phyloP scores from a whole-genome alignment of 1,139 yeast genomes.

The Diutina scorzettiae region DNA sequence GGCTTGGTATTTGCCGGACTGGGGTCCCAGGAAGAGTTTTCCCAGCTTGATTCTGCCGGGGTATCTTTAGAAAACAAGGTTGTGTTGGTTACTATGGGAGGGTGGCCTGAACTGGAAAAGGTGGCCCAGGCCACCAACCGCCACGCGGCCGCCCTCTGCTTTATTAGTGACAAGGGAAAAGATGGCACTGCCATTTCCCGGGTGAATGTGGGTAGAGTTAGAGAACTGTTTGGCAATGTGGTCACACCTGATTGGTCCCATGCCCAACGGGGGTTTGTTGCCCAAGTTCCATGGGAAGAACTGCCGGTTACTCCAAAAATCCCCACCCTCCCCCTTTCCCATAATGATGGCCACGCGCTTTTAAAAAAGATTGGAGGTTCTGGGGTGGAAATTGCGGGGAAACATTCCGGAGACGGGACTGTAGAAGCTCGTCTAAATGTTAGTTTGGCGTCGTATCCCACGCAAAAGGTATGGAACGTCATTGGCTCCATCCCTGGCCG shows the following conservation, averaged over 20 bases:
- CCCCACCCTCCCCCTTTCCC: conserved; percentile 68
- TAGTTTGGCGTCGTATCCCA: conserved; percentile 38
- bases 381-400: too few relatives aligned
- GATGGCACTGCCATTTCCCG: conserved; percentile 42
- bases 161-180: conserved; percentile 15
- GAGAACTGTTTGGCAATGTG: conserved; percentile 67
- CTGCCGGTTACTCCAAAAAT: conserved; percentile 53
- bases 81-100: conserved; percentile 49
- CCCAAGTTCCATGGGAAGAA: conserved; percentile 30
- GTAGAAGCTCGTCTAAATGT: conserved; percentile 25
- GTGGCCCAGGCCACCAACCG: conserved; percentile 20
- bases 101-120: conserved; percentile 26
- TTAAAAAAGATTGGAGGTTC: conserved; percentile 26
- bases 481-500: conserved; percentile 68
- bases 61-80: conserved; percentile 32
- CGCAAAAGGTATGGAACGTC: conserved; percentile 69
- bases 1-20: conserved; percentile 44
- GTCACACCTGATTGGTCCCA: conserved; percentile 66
- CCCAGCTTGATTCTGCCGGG: conserved; percentile 23
- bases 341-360: conserved; percentile 50
- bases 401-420: conserved; percentile 23
- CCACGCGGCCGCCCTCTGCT: conserved; percentile 26
- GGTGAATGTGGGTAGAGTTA: conserved; percentile 53
- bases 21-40: conserved; percentile 52
- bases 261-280: conserved; percentile 18